Conservation (phyloP, 2,329 filamentous ascomycete genomes). For the Pestalotiopsis sp. region DNA sequence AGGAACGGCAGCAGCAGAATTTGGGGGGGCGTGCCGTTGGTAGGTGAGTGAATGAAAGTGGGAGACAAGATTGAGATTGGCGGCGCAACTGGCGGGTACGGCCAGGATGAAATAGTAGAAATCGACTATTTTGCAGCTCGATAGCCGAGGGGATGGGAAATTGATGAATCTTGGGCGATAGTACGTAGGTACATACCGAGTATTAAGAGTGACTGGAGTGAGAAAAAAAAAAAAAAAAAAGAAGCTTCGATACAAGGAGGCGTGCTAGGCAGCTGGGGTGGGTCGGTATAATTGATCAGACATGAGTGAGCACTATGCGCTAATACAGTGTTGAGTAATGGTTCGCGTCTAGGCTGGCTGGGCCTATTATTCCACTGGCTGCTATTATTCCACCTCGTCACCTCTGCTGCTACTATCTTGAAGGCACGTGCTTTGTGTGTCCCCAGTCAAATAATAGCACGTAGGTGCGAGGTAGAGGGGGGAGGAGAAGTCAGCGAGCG, state of each 20-base stretch:
- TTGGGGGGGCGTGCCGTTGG: neutral
- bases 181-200: constrained; percentile 1
- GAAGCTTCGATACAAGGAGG: constrained; percentile 2
- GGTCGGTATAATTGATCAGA: constrained; percentile 6
- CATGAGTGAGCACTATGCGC: constrained; percentile 9
- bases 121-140: constrained; percentile 7
- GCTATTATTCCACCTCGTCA: no score
- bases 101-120: constrained; percentile 6
- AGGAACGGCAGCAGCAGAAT: neutral
- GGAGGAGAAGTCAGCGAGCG: no score
- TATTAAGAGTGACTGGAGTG: neutral
- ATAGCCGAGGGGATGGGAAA: constrained; percentile 13
- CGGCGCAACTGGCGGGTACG: neutral
- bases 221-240: neutral
- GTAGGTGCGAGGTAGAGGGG: no score
- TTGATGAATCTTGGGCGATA: constrained; percentile 6
- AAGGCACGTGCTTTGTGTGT: neutral
- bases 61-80: neutral
- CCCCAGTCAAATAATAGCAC: no score
- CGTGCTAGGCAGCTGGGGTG: constrained; percentile 8
- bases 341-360: constrained; percentile 1
- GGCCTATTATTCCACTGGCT: neutral
- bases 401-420: no score
- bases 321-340: constrained; percentile 9
- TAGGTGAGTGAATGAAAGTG: neutral